Base-by-base conservation (phyloP, 1,284 basidiomycete species). In the Anthracocystis setariae region DNA sequence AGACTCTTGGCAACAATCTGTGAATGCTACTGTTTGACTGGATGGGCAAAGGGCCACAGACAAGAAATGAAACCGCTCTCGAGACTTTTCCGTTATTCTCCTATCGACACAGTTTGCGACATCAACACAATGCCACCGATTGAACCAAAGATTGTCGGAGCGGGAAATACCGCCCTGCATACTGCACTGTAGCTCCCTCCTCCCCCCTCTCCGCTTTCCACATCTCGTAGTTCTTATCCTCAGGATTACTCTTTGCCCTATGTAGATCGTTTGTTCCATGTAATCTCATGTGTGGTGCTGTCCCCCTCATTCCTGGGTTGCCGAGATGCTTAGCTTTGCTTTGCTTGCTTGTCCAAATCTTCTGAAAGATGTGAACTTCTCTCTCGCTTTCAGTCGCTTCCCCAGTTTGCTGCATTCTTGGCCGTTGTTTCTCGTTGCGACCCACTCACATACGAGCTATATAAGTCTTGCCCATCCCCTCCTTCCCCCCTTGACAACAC, bases 391-490 rank as follows among this genome's bases (percentile, higher is more conserved):
- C n/a, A n/a, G n/a, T n/a, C n/a, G n/a, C n/a, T n/a, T n/a, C n/a
- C n/a, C n/a, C n/a, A n/a, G n/a, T n/a, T n/a, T n/a, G n/a, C n/a
- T n/a, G n/a, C n/a, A n/a, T n/a, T n/a, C n/a, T n/a, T n/a, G n/a
- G 37, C 8, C 20, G 7, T 42, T 21, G 42, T 32, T n/a, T 27
- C 25, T 20, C 29, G 45, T n/a, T 32, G 21, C 21, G 46, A 21
- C 46, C 25, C 40, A 27, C 20, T 39, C 38, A 18, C 40, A 35
- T 18, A 8, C 37, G 39, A n/a, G 10, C 35, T 55, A 55, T 55
- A 46, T 46, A 55, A 55, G 3, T 37, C 39, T 33, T 18, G 7
- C 15, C 23, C 35, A 5, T 37, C 5, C 5, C 46, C 21, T 21
- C 17, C 33, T n/a, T 29, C 21, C 27, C 39, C 18, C 13, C 29